phyloP scores from a whole-genome alignment of 83 land plant species.

The Picea abies region DNA sequence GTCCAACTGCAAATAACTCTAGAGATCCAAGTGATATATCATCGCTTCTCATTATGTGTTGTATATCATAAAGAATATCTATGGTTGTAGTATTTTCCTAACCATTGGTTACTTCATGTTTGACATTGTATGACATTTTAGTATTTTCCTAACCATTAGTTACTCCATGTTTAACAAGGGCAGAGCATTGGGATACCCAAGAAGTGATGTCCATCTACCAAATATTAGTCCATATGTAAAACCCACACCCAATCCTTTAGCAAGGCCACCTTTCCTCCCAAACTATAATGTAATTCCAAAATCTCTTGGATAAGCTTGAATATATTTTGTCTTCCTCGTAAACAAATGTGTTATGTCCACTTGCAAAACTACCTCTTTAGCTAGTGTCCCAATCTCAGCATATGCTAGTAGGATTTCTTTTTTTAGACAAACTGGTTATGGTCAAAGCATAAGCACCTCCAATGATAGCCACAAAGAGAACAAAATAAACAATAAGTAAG shows the following conservation, averaged over 20 bases:
- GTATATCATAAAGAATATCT: too few relatives aligned
- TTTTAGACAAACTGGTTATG: too few relatives aligned
- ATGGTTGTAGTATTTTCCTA: too few relatives aligned
- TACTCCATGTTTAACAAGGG: conserved; percentile 40
- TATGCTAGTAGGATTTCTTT: too few relatives aligned
- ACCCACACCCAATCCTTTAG: conserved; percentile 76
- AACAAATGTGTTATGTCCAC: conserved; percentile 50
- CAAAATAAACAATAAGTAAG: too few relatives aligned
- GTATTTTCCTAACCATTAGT: conserved; percentile 29
- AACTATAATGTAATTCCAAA: conserved; percentile 37
- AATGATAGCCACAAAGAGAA: too few relatives aligned
- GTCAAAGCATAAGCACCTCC: too few relatives aligned
- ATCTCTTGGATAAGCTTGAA: conserved; percentile 35
- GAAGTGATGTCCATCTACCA: conserved; percentile 67
- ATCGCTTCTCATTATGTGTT: too few relatives aligned
- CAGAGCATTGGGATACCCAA: conserved; percentile 58
- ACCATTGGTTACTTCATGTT: conserved; percentile 45
- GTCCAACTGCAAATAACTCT: too few relatives aligned
- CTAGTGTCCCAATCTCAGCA: too few relatives aligned
- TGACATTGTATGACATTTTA: conserved; percentile 14
- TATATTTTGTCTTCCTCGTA: conserved; percentile 58
- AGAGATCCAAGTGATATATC: too few relatives aligned
- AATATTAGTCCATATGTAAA: conserved; percentile 43
- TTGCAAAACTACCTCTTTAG: conserved; percentile 30
- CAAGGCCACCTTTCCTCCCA: conserved; percentile 56